Conservation (phyloP, 2,329 filamentous ascomycete genomes). For the Aspergillus fructus region DNA sequence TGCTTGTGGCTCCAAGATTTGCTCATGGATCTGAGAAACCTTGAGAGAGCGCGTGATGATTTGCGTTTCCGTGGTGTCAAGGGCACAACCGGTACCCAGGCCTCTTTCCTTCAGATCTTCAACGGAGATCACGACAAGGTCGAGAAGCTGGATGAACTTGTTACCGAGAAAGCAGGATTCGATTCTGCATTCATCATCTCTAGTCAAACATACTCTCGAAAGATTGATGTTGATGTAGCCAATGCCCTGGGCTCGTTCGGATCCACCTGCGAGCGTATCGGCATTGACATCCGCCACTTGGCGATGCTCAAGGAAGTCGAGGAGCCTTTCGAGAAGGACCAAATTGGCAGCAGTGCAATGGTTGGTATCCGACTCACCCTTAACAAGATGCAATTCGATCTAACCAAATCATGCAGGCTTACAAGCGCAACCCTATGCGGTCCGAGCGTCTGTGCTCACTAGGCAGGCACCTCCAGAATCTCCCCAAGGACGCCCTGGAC, state of each 20-base stretch:
- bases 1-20: conserved; percentile 76
- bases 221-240: conserved; percentile 77
- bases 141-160: conserved; percentile 61
- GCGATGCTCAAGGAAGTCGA: conserved; percentile 79
- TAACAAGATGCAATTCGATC: conserved; percentile 5
- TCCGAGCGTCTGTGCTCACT: conserved; percentile 62
- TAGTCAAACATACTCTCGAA: conserved; percentile 74
- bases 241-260: conserved; percentile 80
- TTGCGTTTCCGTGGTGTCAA: conserved; percentile 74
- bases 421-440: conserved; percentile 61
- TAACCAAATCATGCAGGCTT: conserved; percentile 52
- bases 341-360: conserved; percentile 70
- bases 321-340: conserved; percentile 76
- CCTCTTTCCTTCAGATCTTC: conserved; percentile 72
- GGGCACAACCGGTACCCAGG: conserved; percentile 75
- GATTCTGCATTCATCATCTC: conserved; percentile 62
- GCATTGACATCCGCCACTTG: conserved; percentile 71
- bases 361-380: conserved; percentile 17
- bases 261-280: conserved; percentile 74
- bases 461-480: conserved; percentile 55
- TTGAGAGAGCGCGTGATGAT: conserved; percentile 67
- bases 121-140: conserved; percentile 60
- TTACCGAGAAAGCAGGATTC: conserved; percentile 67
- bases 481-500: conserved; percentile 58
- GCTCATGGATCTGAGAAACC: conserved; percentile 70